These are phyloP conservation scores for Colletotrichum higginsianum DNA, from an alignment of 2,329 filamentous ascomycete genomes.

Conservation along the genomic window DNA sequence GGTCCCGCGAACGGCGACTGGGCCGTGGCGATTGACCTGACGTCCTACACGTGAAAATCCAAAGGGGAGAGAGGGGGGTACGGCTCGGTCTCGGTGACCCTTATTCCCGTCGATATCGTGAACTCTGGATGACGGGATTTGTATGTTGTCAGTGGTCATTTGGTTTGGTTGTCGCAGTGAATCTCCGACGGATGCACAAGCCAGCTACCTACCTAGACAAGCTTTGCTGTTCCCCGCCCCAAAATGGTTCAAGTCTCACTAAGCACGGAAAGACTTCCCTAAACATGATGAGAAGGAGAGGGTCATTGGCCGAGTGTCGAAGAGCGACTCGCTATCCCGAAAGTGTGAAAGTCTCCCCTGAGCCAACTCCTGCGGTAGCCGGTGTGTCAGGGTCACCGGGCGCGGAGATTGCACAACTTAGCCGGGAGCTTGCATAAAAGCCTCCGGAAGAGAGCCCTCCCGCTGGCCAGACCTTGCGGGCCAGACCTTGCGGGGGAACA, in stretches of 20 bases:
- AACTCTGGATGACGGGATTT: too few relatives aligned
- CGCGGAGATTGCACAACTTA: conserved; percentile 20
- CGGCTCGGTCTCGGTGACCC: not conserved
- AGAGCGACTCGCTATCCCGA: not conserved
- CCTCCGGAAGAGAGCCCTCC: conserved; percentile 25
- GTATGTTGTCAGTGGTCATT: not conserved
- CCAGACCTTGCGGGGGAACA: conserved; percentile 20
- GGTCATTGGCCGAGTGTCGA: not conserved
- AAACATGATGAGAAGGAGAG: too few relatives aligned
- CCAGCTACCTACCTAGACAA: not conserved
- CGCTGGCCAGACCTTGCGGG: conserved; percentile 11
- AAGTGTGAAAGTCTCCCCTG: not conserved
- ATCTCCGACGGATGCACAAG: not conserved
- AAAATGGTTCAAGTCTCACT: not conserved
- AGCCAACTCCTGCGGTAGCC: not conserved
- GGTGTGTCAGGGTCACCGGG: conserved; percentile 15
- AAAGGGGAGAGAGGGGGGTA: not conserved
- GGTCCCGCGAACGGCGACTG: too few relatives aligned
- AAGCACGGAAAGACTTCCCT: not conserved
- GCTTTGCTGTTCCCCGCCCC: too few relatives aligned
- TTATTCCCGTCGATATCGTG: not conserved
- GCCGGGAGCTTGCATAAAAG: conserved; percentile 27
- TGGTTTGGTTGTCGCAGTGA: not conserved
- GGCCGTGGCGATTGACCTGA: not conserved
- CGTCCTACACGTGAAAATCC: not conserved